Conservation (phyloP, 208 protist genomes). For the Zelonia costaricensis region DNA sequence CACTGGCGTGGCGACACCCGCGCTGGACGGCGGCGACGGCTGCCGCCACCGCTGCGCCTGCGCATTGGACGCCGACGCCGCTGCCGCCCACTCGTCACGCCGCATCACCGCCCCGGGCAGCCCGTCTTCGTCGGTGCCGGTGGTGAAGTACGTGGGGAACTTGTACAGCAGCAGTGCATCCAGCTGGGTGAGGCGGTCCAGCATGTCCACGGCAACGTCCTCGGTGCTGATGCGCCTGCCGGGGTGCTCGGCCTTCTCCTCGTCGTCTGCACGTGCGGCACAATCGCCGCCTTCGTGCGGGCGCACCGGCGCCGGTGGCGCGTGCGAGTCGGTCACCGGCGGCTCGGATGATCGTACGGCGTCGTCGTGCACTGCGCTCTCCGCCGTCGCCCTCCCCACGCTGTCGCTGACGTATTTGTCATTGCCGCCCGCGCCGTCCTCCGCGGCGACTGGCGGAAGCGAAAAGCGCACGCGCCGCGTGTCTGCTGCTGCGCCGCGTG, state of each 20-base stretch:
- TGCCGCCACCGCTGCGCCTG: neutral
- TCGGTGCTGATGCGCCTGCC: slow-evolving; percentile 6
- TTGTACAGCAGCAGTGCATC: slow-evolving; percentile 37
- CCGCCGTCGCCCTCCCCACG: too few species aligned
- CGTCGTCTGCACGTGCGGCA: neutral
- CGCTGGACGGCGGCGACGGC: neutral
- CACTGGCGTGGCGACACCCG: too few species aligned
- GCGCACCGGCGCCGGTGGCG: too few species aligned
- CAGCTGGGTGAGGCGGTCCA: slow-evolving; percentile 39
- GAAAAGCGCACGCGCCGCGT: neutral
- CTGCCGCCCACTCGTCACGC: neutral
- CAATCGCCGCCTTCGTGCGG: neutral
- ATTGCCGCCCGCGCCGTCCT: neutral
- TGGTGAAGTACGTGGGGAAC: slow-evolving; percentile 37
- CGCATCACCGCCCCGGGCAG: slow-evolving; percentile 25
- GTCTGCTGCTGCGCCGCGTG: too few species aligned
- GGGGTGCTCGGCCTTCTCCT: neutral
- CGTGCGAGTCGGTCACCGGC: too few species aligned
- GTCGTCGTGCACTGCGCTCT: too few species aligned
- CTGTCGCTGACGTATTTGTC: too few species aligned
- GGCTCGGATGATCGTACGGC: too few species aligned
- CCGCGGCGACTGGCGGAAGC: neutral
- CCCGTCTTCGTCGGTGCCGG: slow-evolving; percentile 26
- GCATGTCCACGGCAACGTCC: slow-evolving; percentile 5
- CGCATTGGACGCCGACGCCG: neutral